Evolutionary conservation across 2,329 filamentous ascomycete species (phyloP).

Genomic region (Chaetoscypha palmicola): DNA sequence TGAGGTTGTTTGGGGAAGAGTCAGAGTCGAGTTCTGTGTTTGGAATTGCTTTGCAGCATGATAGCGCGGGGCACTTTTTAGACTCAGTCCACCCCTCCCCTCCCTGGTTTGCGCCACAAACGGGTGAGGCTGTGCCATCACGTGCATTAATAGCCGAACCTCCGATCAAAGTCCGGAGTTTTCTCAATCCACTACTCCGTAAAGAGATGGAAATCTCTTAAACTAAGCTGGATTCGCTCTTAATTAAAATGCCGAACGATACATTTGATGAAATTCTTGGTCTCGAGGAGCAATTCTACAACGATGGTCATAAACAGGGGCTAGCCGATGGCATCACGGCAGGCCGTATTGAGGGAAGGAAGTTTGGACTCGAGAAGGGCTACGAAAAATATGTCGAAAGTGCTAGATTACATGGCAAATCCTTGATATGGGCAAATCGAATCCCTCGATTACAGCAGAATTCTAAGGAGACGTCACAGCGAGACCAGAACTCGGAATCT

Average conservation of each 20-base stretch:
- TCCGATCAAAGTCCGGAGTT: too few species aligned
- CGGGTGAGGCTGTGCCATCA: too few species aligned
- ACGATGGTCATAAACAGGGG: slow-evolving; percentile 72
- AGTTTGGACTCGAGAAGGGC: slow-evolving; percentile 85
- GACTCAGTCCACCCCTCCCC: too few species aligned
- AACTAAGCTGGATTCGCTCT: neutral
- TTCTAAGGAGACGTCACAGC: neutral
- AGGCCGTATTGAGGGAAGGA: slow-evolving; percentile 79
- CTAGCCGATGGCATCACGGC: slow-evolving; percentile 66
- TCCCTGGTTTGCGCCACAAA: too few species aligned
- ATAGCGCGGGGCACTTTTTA: neutral
- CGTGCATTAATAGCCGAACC: too few species aligned
- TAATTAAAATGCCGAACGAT: slow-evolving; percentile 21
- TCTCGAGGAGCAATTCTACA: slow-evolving; percentile 66
- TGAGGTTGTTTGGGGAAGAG: neutral
- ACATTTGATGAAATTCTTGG: slow-evolving; percentile 42
- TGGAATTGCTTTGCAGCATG: neutral
- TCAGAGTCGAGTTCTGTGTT: neutral
- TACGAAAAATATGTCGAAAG: slow-evolving; percentile 87
- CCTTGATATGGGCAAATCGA: slow-evolving; percentile 77
- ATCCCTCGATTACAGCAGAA: slow-evolving; percentile 34
- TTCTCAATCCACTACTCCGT: neutral
- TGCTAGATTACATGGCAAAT: slow-evolving; percentile 70
- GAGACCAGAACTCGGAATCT: neutral
- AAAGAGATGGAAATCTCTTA: neutral